phyloP scores from a whole-genome alignment of 345 rosid species.

The Gossypium rotundifolium region DNA sequence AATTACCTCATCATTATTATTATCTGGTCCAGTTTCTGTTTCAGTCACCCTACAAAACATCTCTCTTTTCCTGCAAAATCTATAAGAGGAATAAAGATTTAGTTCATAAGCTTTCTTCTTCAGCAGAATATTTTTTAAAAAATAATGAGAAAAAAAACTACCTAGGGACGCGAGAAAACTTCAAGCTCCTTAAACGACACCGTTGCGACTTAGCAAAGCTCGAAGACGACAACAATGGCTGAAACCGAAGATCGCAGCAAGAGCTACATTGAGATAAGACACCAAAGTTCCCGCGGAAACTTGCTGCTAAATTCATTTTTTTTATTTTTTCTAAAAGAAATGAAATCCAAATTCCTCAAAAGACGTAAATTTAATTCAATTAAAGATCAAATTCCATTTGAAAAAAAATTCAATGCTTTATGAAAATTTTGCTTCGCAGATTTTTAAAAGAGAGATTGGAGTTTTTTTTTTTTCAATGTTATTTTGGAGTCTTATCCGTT shows the following conservation, averaged over 20 bases:
- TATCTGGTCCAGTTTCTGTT: slow-evolving; percentile 66
- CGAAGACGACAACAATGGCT: slow-evolving; percentile 43
- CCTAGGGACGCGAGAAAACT: slow-evolving; percentile 37
- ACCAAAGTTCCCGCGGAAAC: slow-evolving; percentile 45
- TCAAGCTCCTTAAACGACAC: slow-evolving; percentile 19
- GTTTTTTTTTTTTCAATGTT: background rate
- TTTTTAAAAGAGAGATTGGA: background rate
- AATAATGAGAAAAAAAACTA: background rate
- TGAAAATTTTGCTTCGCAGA: background rate
- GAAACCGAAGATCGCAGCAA: slow-evolving; percentile 47
- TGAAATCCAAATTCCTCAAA: background rate
- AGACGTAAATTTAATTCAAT: background rate
- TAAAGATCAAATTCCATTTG: slow-evolving; percentile 20
- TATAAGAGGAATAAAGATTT: background rate
- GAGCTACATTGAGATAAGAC: slow-evolving; percentile 46
- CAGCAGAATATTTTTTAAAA: slow-evolving; percentile 1
- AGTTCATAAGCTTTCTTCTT: background rate
- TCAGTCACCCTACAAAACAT: slow-evolving; percentile 52
- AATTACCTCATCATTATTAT: slow-evolving; percentile 63
- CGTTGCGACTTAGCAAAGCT: slow-evolving; percentile 22
- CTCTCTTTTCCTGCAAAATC: slow-evolving; percentile 43
- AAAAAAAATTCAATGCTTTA: background rate
- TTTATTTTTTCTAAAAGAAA: background rate
- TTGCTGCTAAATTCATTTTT: slow-evolving; percentile 49
- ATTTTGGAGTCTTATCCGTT: background rate